Percentiles rank a stretch among this genome's conserved stretches.
phyloP scores from a whole-genome alignment of 2,329 filamentous ascomycete species.

The Aspergillus viridinutans region DNA sequence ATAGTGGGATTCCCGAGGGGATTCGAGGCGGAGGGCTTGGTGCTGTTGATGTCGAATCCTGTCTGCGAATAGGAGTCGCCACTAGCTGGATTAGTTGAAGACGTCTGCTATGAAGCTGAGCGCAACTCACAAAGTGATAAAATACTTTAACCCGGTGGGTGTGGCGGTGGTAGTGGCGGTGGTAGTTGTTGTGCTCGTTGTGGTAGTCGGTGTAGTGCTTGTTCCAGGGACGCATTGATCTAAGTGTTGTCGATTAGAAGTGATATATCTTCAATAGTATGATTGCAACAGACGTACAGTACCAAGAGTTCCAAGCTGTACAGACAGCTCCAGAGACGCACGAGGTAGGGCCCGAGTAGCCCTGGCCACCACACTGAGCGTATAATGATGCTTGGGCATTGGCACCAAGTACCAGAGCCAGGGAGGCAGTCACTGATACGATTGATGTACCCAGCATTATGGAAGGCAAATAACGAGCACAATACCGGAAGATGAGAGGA shows the following conservation, averaged over 20 bases:
- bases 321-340: background rate
- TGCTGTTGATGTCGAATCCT: constrained; percentile 5
- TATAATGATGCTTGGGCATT: background rate
- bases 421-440: background rate
- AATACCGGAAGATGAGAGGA: no score
- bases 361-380: background rate
- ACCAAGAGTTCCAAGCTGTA: background rate
- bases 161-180: background rate
- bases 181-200: background rate
- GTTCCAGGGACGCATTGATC: background rate
- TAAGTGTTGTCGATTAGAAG: background rate
- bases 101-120: background rate
- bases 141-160: background rate
- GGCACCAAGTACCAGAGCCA: background rate
- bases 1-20: constrained; percentile 9
- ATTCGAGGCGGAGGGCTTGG: constrained; percentile 7
- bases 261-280: background rate
- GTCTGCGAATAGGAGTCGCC: constrained; percentile 10
- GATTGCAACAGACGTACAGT: background rate
- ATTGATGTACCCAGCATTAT: background rate
- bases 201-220: background rate
- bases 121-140: background rate
- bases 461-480: background rate
- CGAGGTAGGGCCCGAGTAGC: background rate
- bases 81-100: background rate